Evolutionary conservation across 805 yeast genomes (phyloP).

Genomic region (Saturnispora sekii): DNA sequence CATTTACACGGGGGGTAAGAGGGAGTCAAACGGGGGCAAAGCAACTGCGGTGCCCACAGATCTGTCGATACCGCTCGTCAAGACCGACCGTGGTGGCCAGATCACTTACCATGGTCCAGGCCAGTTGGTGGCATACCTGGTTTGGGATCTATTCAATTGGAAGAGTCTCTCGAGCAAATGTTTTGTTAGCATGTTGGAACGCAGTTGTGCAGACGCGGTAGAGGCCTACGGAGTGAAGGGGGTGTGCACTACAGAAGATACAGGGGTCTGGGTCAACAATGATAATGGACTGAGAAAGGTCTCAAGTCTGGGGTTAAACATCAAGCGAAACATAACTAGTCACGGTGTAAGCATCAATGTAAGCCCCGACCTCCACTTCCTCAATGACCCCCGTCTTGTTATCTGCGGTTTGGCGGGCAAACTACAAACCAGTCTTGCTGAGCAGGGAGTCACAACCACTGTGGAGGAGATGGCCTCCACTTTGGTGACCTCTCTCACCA

Average conservation of each 20-base stretch:
- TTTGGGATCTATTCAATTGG: conserved; percentile 60
- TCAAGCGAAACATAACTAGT: conserved; percentile 73
- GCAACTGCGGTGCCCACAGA: conserved; percentile 8
- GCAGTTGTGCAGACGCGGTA: conserved; percentile 24
- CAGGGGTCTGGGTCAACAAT: conserved; percentile 74
- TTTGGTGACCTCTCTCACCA: neutral
- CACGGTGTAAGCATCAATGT: conserved; percentile 87
- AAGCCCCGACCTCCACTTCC: conserved; percentile 57
- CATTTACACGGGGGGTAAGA: conserved; percentile 86
- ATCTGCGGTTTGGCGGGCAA: conserved; percentile 79
- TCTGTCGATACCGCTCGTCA: conserved; percentile 49
- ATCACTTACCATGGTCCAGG: conserved; percentile 97
- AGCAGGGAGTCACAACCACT: neutral
- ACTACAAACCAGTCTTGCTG: conserved; percentile 42
- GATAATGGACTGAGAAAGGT: conserved; percentile 41
- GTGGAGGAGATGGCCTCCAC: neutral
- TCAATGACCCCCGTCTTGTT: conserved; percentile 50
- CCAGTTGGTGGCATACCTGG: conserved; percentile 77
- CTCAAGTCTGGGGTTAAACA: conserved; percentile 84
- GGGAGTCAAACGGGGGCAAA: conserved; percentile 37
- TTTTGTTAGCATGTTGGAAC: conserved; percentile 39
- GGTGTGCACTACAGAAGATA: conserved; percentile 51
- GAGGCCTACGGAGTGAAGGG: conserved; percentile 25
- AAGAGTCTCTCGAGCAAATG: conserved; percentile 40
- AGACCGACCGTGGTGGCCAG: conserved; percentile 88